phyloP scores from a whole-genome alignment of 192 early-diverging fungal genomes.

The Coemansia furcata region DNA sequence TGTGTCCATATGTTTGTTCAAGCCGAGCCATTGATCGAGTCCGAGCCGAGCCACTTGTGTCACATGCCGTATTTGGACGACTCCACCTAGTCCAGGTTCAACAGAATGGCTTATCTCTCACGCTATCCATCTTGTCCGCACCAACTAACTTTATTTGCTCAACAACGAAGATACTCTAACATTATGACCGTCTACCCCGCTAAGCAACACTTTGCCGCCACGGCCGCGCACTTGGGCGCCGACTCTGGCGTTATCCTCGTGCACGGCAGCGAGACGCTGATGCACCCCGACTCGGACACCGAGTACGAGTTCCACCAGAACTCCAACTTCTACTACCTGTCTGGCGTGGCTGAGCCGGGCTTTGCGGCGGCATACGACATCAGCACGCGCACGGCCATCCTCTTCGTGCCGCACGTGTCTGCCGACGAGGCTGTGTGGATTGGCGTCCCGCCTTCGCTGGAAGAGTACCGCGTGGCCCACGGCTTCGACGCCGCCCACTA shows the following conservation, averaged over 20 bases:
- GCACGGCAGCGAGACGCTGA: conserved; percentile 54
- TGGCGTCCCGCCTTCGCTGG: conserved; percentile 61
- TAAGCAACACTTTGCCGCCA: conserved; percentile 60
- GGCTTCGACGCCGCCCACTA: conserved; percentile 71
- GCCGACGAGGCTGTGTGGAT: conserved; percentile 79
- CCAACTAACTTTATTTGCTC: neutral
- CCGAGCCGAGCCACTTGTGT: neutral
- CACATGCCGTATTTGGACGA: neutral
- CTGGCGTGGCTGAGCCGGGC: conserved; percentile 73
- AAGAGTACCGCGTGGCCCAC: conserved; percentile 57
- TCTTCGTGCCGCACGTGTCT: conserved; percentile 68
- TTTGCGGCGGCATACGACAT: conserved; percentile 72
- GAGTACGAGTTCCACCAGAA: conserved; percentile 87
- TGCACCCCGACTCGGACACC: conserved; percentile 70
- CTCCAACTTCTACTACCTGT: conserved; percentile 83
- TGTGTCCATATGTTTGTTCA: neutral
- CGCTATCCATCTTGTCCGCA: neutral
- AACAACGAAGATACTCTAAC: neutral
- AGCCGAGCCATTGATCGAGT: neutral
- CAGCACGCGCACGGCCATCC: conserved; percentile 52
- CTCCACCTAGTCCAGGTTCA: neutral
- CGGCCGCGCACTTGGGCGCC: conserved; percentile 59
- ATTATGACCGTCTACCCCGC: conserved; percentile 54
- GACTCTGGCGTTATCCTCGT: conserved; percentile 60
- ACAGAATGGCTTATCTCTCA: neutral